phyloP scores from a whole-genome alignment of 1,284 basidiomycete species.

The Heimioporus retisporus region DNA sequence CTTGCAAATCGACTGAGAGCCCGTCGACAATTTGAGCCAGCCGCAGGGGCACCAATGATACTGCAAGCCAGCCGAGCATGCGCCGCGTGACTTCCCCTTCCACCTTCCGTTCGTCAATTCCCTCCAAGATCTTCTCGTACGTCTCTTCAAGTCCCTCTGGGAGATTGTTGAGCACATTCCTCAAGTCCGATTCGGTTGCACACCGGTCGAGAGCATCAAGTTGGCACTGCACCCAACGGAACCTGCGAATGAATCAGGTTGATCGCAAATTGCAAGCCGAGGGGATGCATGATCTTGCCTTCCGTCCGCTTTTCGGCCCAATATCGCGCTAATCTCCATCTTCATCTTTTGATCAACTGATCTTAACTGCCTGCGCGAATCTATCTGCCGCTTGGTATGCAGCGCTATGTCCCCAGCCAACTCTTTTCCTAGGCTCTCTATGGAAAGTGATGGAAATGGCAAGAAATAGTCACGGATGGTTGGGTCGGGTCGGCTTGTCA shows the following conservation, averaged over 20 bases:
- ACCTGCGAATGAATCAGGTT: not conserved
- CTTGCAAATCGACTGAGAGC: not conserved
- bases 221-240: conserved; percentile 17
- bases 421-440: too few relatives aligned
- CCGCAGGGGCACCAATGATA: conserved; percentile 3
- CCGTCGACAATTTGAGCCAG: conserved; percentile 6
- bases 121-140: conserved; percentile 7
- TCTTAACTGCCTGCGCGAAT: too few relatives aligned
- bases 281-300: not conserved
- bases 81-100: conserved; percentile 5
- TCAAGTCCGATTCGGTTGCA: not conserved
- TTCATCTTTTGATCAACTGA: too few relatives aligned
- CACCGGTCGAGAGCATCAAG: conserved; percentile 9
- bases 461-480: not conserved
- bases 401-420: too few relatives aligned
- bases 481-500: conserved; percentile 9
- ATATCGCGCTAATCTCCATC: too few relatives aligned
- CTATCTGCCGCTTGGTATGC: too few relatives aligned
- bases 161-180: not conserved
- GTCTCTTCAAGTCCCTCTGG: conserved; percentile 2
- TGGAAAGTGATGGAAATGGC: too few relatives aligned
- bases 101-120: conserved; percentile 6
- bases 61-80: conserved; percentile 7
- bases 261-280: not conserved
- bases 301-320: not conserved